Evolutionary conservation across 768 basidiomycete genomes (phyloP), one percentile per base, ranked within the genome.

Genomic region (Agaricus sinodeliciosus): DNA sequence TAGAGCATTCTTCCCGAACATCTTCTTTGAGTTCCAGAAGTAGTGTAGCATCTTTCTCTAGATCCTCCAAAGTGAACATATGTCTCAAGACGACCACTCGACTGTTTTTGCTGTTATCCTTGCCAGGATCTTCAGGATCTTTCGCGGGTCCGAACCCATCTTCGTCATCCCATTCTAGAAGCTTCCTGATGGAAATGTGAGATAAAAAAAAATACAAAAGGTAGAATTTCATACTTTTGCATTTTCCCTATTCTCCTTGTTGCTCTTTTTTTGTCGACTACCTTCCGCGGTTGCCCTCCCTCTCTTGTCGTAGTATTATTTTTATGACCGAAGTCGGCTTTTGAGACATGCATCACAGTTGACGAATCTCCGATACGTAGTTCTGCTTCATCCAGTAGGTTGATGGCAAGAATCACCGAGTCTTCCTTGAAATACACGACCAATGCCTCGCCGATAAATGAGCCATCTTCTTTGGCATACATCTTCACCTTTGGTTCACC

Each of bases 341-440:
- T 81, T 52, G 81, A 69, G 25, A 94, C 87, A 49, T 67, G 77
- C 83, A 93, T 92, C 42, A 80, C 69, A 12, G 85, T 82, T 6
- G 76, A 76, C 6, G 86, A 68, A 42, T 89, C 87, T 2, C 94
- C 95, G 19, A 95, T 61, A 54, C 92, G 74, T 55, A 99, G 71
- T 65, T 96, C 94, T 1, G 90, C 90, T 55, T 97, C 95, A 65
- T 97, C 94, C 55, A 98, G 72, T 49, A 98, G 73, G 59, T 76
- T 87, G 56, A 90, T 63, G 8, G 94, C 95, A 49, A 98, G 74
- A 3, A 72, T 69, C 16, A 98, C 96, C n/a, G 88, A 91, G 55
- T 93, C 94, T 65, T 95, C 93, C 67, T 96, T 96, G 77, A 97
- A 95, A 68, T 90, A 99, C 31, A 97, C 93, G 53, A 99, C 85